Evolutionary conservation across 2,329 filamentous ascomycete species (phyloP).

Genomic region (Curvularia spicifera): DNA sequence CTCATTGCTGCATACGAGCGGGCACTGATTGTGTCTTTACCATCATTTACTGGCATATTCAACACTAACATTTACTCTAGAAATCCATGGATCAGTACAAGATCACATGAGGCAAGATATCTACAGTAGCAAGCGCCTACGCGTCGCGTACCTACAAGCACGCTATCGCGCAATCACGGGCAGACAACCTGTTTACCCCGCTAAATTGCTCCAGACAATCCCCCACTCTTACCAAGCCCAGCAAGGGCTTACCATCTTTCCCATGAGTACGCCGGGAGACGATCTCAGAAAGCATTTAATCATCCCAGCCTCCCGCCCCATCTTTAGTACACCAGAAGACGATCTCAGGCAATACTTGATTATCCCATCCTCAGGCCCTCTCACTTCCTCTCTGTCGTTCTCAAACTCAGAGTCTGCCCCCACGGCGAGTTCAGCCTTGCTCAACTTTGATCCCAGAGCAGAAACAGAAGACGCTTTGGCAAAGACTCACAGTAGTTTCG

Average conservation of each 20-base stretch:
- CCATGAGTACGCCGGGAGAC: conserved; percentile 22
- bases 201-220: conserved; percentile 11
- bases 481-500: neutral
- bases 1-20: no score
- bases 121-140: neutral
- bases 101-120: neutral
- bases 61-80: no score
- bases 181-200: conserved; percentile 21
- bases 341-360: conserved; percentile 32
- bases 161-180: conserved; percentile 36
- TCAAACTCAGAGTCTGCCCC: conserved; percentile 8
- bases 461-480: neutral
- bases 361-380: conserved; percentile 11
- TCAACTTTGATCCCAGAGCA: neutral
- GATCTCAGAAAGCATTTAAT: conserved; percentile 32
- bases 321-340: conserved; percentile 13
- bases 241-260: conserved; percentile 11
- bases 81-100: no score
- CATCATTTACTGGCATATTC: no score
- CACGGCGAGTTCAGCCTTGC: neutral
- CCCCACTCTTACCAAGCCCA: conserved; percentile 4
- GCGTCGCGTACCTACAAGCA: conserved; percentile 11
- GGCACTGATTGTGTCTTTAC: no score
- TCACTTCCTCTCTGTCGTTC: conserved; percentile 27
- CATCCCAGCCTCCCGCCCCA: conserved; percentile 11